phyloP scores from a whole-genome alignment of 129 eudicot species.

The Flaveria sonorensis region DNA sequence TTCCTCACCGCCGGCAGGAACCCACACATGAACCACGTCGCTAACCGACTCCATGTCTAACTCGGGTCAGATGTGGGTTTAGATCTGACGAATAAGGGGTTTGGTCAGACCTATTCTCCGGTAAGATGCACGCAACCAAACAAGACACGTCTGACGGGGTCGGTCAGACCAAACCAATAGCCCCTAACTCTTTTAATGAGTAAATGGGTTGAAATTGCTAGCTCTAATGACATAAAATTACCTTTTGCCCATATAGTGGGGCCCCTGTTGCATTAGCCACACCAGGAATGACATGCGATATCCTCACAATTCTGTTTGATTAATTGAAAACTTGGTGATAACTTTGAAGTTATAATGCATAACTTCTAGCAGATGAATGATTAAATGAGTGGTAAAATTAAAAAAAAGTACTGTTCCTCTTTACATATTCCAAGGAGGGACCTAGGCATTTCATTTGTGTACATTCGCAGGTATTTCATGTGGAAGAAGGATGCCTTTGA shows the following conservation, averaged over 20 bases:
- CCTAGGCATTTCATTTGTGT: conserved; percentile 71
- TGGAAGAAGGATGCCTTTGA: conserved; percentile 90
- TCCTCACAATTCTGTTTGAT: conserved; percentile 74
- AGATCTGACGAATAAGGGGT: too few species aligned
- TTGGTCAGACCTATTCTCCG: too few species aligned
- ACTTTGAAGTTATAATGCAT: conserved; percentile 1
- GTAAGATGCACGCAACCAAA: too few species aligned
- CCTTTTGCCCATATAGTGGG: conserved; percentile 83
- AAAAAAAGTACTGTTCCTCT: conserved; percentile 58
- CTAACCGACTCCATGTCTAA: too few species aligned
- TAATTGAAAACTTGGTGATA: conserved; percentile 18
- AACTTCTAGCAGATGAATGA: conserved; percentile 5
- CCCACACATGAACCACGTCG: too few species aligned
- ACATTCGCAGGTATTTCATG: conserved; percentile 65
- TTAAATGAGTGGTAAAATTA: neutral
- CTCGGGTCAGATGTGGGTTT: too few species aligned
- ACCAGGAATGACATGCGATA: conserved; percentile 84
- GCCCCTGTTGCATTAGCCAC: conserved; percentile 70
- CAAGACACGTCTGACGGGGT: too few species aligned
- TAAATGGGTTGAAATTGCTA: neutral
- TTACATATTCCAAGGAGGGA: conserved; percentile 73
- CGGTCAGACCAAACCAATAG: too few species aligned
- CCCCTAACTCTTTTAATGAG: neutral
- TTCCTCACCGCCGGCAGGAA: too few species aligned
- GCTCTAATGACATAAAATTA: conserved; percentile 20